These are phyloP conservation scores for Kwoniella bestiolae DNA, from an alignment of 768 basidiomycete genomes.

Conservation along the genomic window DNA sequence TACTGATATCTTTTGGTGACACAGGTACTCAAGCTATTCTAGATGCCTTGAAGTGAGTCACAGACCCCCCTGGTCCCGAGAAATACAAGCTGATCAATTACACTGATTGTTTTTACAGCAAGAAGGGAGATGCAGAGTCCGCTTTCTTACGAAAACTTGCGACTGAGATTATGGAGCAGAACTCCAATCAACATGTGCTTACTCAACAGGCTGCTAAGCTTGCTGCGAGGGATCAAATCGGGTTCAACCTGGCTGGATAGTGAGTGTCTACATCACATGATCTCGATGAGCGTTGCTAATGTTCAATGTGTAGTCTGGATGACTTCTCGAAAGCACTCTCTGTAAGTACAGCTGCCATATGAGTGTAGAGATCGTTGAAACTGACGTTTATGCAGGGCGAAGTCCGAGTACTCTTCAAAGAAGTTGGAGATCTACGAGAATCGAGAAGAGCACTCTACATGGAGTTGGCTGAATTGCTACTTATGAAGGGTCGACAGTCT, in stretches of 20 bases:
- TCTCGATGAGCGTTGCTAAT: neutral
- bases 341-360: conserved; percentile 33
- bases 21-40: conserved; percentile 52
- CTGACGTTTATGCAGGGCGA: conserved; percentile 43
- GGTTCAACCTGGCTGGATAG: conserved; percentile 57
- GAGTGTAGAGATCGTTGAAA: neutral
- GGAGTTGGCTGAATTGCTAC: conserved; percentile 55
- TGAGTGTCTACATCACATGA: too few species aligned
- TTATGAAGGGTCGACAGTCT: conserved; percentile 56
- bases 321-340: conserved; percentile 57
- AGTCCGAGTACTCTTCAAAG: conserved; percentile 53
- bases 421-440: conserved; percentile 55
- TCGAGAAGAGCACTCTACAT: conserved; percentile 54
- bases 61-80: neutral
- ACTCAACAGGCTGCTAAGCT: conserved; percentile 49
- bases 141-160: conserved; percentile 54
- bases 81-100: conserved; percentile 1
- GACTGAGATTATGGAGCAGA: conserved; percentile 55
- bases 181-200: conserved; percentile 53
- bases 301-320: conserved; percentile 35
- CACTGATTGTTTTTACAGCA: conserved; percentile 29
- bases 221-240: conserved; percentile 55
- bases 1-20: neutral
- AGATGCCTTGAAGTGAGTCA: conserved; percentile 54
- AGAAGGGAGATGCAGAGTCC: conserved; percentile 47